Conservation (phyloP, 2,329 filamentous ascomycete species). For the Alternaria novae-zelandiae region DNA sequence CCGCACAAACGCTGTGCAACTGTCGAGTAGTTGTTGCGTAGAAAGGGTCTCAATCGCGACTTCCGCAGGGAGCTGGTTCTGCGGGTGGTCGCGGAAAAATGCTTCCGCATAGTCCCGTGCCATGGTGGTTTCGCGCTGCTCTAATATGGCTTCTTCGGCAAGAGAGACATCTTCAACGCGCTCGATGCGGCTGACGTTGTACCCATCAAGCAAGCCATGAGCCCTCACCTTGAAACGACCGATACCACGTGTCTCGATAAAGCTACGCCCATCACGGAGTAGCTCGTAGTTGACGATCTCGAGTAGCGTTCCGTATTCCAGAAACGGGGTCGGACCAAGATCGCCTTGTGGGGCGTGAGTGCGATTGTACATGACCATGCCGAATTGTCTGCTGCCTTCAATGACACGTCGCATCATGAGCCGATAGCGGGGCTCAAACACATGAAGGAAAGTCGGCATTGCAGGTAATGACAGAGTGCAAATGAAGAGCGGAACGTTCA, state of each 20-base stretch:
- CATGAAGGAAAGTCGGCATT: slow-evolving; percentile 82
- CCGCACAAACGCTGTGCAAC: slow-evolving; percentile 70
- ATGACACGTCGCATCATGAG: slow-evolving; percentile 85
- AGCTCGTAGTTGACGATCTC: slow-evolving; percentile 76
- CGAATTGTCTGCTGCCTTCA: slow-evolving; percentile 77
- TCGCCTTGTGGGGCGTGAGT: slow-evolving; percentile 60
- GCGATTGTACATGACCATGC: slow-evolving; percentile 78
- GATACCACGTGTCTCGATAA: slow-evolving; percentile 78
- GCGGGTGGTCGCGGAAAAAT: slow-evolving; percentile 44
- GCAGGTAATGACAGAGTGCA: slow-evolving; percentile 81
- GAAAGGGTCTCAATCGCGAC: slow-evolving; percentile 64
- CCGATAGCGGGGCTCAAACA: slow-evolving; percentile 92
- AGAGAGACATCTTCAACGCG: slow-evolving; percentile 82
- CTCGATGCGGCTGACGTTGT: slow-evolving; percentile 76
- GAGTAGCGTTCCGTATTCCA: slow-evolving; percentile 78
- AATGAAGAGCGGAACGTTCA: slow-evolving; percentile 73
- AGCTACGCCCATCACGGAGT: slow-evolving; percentile 79
- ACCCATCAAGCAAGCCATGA: slow-evolving; percentile 74
- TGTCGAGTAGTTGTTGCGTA: slow-evolving; percentile 72
- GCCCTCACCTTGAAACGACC: slow-evolving; percentile 76
- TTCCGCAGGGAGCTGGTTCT: slow-evolving; percentile 26
- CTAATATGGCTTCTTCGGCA: slow-evolving; percentile 78
- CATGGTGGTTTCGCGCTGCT: slow-evolving; percentile 68
- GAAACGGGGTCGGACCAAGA: slow-evolving; percentile 64
- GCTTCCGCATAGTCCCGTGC: slow-evolving; percentile 44